Conservation (phyloP, 164 flowering plant species). For the Nymphaea colorata region DNA sequence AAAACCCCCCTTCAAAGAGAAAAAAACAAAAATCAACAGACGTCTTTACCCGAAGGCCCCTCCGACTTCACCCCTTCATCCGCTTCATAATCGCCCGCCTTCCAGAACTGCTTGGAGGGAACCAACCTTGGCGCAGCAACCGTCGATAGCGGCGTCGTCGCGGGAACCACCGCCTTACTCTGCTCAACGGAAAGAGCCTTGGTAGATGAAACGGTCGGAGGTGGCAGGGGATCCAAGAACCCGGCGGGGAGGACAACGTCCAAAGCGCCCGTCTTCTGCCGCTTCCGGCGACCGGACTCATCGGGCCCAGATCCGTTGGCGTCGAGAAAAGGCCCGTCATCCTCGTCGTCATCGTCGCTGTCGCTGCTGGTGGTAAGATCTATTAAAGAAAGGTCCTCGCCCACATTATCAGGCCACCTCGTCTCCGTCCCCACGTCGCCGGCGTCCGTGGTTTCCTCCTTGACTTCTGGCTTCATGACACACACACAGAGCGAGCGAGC, state of each 20-base stretch:
- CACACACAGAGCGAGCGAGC: slow-evolving; percentile 1
- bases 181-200: background rate
- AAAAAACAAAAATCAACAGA: background rate
- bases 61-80: slow-evolving; percentile 16
- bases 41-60: background rate
- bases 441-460: slow-evolving; percentile 3
- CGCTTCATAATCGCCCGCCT: slow-evolving; percentile 76
- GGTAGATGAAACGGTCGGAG: slow-evolving; percentile 1
- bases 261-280: slow-evolving; percentile 5
- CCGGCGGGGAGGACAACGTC: slow-evolving; percentile 14
- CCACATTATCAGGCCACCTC: background rate
- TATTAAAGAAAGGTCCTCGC: slow-evolving; percentile 3
- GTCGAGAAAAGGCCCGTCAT: background rate
- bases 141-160: background rate
- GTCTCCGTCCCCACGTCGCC: background rate
- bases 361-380: slow-evolving; percentile 13
- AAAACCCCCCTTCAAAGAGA: background rate
- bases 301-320: slow-evolving; percentile 6
- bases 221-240: slow-evolving; percentile 16
- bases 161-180: slow-evolving; percentile 3
- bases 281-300: slow-evolving; percentile 2
- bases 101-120: slow-evolving; percentile 65
- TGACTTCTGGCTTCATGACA: slow-evolving; percentile 8
- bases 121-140: background rate
- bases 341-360: background rate